phyloP scores from a whole-genome alignment of 78 protist species.

The Dictyostelium capitatum region DNA sequence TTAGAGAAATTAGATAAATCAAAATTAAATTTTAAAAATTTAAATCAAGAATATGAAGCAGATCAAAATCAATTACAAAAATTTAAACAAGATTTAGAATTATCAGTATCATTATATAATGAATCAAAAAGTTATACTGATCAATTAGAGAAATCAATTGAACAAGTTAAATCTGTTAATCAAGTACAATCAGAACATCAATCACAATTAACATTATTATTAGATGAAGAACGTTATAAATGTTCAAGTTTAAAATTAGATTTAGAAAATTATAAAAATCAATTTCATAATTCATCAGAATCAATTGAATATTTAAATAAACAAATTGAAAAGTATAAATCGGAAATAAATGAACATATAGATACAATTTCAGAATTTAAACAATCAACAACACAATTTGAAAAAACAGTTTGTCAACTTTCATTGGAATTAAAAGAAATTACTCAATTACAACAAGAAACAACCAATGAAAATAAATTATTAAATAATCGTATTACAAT shows the following conservation, averaged over 20 bases:
- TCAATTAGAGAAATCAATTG: slow-evolving; percentile 14
- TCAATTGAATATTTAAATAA: not conserved
- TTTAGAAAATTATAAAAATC: not conserved
- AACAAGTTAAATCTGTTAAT: not conserved
- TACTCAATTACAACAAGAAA: not conserved
- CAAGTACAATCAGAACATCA: slow-evolving; percentile 1
- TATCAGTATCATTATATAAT: not conserved
- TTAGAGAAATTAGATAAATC: not conserved
- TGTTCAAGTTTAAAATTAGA: slow-evolving; percentile 3
- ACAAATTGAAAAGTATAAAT: not conserved
- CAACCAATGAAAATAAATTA: not conserved
- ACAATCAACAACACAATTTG: not conserved
- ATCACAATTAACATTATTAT: not conserved
- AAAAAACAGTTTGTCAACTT: not conserved
- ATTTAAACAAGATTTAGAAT: not conserved
- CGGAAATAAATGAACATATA: not conserved
- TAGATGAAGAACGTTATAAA: slow-evolving; percentile 28
- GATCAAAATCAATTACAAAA: not conserved
- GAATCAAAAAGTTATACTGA: not conserved
- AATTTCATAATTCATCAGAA: not conserved
- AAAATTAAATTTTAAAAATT: not conserved
- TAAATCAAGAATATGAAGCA: not conserved
- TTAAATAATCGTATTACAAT: not conserved
- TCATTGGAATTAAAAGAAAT: not conserved
- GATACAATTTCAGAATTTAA: not conserved